phyloP scores from a whole-genome alignment of 805 yeast species.

The Ogataea wickerhamii region DNA sequence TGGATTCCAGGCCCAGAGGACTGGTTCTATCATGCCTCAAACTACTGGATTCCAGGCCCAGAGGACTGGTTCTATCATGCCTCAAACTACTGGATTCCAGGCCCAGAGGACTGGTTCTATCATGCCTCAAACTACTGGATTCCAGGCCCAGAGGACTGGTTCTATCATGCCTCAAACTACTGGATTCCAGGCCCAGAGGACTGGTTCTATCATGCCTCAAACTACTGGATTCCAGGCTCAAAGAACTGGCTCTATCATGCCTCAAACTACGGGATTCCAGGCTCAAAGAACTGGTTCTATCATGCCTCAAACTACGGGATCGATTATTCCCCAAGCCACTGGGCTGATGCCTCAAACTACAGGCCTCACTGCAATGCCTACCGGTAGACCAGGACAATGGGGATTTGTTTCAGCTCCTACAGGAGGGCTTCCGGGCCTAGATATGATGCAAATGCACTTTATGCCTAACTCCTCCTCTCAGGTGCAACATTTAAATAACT shows the following conservation, averaged over 20 bases:
- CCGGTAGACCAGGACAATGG: conserved; percentile 77
- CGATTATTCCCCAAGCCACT: conserved; percentile 27
- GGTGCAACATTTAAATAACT: conserved; percentile 24
- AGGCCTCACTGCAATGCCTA: conserved; percentile 48
- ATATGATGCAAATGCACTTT: conserved; percentile 63
- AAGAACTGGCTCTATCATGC: conserved; percentile 22
- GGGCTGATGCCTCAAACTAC: conserved; percentile 41
- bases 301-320: conserved; percentile 35
- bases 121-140: conserved; percentile 34
- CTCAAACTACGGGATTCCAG: conserved; percentile 36
- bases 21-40: conserved; percentile 11
- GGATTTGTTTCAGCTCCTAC: conserved; percentile 69
- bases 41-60: conserved; percentile 34
- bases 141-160: conserved; percentile 56
- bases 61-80: conserved; percentile 50
- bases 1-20: conserved; percentile 37
- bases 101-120: conserved; percentile 29
- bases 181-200: conserved; percentile 28
- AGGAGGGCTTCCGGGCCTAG: conserved; percentile 68
- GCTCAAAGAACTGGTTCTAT: conserved; percentile 23
- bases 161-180: conserved; percentile 42
- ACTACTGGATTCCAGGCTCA: conserved; percentile 12
- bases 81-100: conserved; percentile 41
- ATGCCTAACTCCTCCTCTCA: conserved; percentile 46
- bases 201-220: conserved; percentile 20